These are phyloP conservation scores for Poronia punctata DNA, from an alignment of 495 filamentous ascomycete species.

Conservation along the genomic window DNA sequence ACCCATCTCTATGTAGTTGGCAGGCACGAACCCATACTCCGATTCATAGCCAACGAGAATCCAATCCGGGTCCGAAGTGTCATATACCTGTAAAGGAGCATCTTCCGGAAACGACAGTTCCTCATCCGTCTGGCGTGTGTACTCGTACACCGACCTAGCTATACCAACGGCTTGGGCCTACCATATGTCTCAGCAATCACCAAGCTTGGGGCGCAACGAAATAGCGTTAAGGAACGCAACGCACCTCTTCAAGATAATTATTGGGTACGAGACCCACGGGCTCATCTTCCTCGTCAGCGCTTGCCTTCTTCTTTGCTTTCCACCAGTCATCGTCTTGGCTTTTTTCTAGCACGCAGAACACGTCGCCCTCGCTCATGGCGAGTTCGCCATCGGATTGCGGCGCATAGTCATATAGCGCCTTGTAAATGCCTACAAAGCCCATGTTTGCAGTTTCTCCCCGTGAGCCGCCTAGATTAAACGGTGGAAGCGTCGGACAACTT, in stretches of 20 bases:
- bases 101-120: constrained; percentile 95
- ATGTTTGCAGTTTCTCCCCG: constrained; percentile 36
- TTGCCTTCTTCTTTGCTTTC: constrained; percentile 95
- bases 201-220: not conserved
- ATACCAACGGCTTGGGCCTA: constrained; percentile 65
- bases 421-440: constrained; percentile 85
- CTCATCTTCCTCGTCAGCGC: constrained; percentile 87
- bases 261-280: constrained; percentile 88
- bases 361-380: constrained; percentile 77
- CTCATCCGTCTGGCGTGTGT: constrained; percentile 93
- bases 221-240: constrained; percentile 21
- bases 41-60: constrained; percentile 78
- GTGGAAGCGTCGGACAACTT: too few relatives aligned
- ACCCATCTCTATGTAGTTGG: constrained; percentile 84
- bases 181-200: constrained; percentile 11
- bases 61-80: constrained; percentile 92
- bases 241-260: constrained; percentile 95
- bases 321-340: constrained; percentile 90
- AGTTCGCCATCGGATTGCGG: constrained; percentile 88
- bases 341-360: constrained; percentile 90
- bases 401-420: constrained; percentile 86
- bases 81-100: constrained; percentile 73
- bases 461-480: too few relatives aligned
- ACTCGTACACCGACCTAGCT: constrained; percentile 90
- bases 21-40: constrained; percentile 92